Percentiles rank a stretch among this genome's conserved stretches.
Conservation (phyloP, 495 filamentous ascomycete genomes). For the Trichoderma gamsii region DNA sequence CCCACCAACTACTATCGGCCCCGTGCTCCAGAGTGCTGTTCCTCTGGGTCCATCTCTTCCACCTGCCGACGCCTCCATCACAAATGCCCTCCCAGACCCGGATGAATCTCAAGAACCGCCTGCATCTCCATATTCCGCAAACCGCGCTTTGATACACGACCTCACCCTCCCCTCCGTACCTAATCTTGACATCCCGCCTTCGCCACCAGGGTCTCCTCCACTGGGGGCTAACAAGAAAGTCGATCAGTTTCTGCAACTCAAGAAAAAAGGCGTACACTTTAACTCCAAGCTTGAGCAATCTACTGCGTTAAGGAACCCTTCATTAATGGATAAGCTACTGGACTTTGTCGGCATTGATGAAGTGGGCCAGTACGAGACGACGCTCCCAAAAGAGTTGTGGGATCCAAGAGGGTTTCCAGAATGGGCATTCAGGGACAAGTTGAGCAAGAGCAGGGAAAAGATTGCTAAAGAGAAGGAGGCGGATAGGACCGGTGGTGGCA, state of each 20-base stretch:
- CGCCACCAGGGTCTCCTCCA: slow-evolving; percentile 71
- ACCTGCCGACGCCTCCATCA: neutral
- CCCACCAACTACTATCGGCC: neutral
- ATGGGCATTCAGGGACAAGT: slow-evolving; percentile 66
- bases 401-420: slow-evolving; percentile 58
- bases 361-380: slow-evolving; percentile 63
- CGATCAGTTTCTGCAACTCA: slow-evolving; percentile 74
- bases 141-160: slow-evolving; percentile 62
- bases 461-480: slow-evolving; percentile 54
- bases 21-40: neutral
- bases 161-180: slow-evolving; percentile 79
- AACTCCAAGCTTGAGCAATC: slow-evolving; percentile 72
- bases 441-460: slow-evolving; percentile 60
- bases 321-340: slow-evolving; percentile 70
- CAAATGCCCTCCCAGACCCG: neutral
- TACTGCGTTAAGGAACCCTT: slow-evolving; percentile 72
- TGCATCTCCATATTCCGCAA: slow-evolving; percentile 62
- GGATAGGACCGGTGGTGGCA: slow-evolving; percentile 49
- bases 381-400: slow-evolving; percentile 62
- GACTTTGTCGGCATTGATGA: slow-evolving; percentile 68
- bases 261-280: slow-evolving; percentile 83
- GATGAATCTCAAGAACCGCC: slow-evolving; percentile 30
- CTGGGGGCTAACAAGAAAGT: slow-evolving; percentile 64
- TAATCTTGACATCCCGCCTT: slow-evolving; percentile 75
- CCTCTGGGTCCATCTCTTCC: slow-evolving; percentile 12